Evolutionary conservation across 2,329 filamentous ascomycete genomes (phyloP).

Genomic region (Pseudogymnoascus sp.): DNA sequence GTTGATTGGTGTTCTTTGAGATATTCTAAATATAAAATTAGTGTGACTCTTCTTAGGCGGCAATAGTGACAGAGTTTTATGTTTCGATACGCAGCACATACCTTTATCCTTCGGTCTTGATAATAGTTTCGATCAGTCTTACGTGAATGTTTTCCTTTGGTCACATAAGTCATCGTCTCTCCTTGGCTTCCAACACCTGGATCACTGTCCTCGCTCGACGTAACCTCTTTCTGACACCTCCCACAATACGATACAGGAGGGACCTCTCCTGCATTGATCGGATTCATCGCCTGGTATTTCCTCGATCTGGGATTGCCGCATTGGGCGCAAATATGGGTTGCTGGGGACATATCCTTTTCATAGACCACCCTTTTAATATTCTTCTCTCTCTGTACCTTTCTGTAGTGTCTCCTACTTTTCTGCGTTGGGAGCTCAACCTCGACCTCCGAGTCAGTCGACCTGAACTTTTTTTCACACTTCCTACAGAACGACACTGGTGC

Average conservation of each 20-base stretch:
- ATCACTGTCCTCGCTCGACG: neutral
- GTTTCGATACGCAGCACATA: neutral
- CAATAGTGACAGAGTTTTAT: neutral
- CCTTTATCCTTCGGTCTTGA: conserved; percentile 7
- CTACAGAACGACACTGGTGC: neutral
- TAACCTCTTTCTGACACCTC: conserved; percentile 2
- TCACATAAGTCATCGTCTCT: neutral
- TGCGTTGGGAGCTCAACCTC: neutral
- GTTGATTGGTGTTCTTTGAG: neutral
- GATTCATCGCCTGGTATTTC: conserved; percentile 6
- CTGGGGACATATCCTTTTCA: neutral
- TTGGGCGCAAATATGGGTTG: conserved; percentile 4
- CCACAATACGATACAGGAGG: neutral
- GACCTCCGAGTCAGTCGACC: neutral
- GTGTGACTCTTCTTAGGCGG: neutral
- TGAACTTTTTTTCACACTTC: conserved; percentile 7
- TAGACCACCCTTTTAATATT: neutral
- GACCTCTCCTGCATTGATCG: conserved; percentile 1
- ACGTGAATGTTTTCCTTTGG: neutral
- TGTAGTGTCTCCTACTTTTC: neutral
- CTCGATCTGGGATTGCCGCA: conserved; percentile 1
- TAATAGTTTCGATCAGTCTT: neutral
- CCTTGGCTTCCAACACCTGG: neutral
- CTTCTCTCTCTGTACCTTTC: neutral
- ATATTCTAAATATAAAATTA: neutral